Conservation (phyloP, 1,139 yeast genomes). For the Taphrina sp. region DNA sequence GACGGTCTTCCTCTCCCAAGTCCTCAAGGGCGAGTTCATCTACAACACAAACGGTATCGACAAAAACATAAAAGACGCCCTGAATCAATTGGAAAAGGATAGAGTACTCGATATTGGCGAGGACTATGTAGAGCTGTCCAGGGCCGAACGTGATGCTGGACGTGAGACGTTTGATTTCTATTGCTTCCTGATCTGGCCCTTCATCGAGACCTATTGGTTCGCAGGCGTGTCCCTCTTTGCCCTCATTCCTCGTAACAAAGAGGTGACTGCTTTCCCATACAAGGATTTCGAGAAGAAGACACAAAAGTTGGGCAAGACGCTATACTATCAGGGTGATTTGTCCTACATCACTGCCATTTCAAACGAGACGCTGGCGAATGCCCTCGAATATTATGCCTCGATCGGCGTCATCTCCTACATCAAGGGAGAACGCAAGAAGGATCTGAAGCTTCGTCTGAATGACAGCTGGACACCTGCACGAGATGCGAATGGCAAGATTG, state of each 20-base stretch:
- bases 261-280: slow-evolving; percentile 39
- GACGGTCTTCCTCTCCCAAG: slow-evolving; percentile 44
- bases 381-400: slow-evolving; percentile 44
- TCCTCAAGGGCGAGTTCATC: slow-evolving; percentile 49
- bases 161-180: slow-evolving; percentile 48
- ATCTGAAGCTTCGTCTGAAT: slow-evolving; percentile 35
- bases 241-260: slow-evolving; percentile 41
- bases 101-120: slow-evolving; percentile 41
- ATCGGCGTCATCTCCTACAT: slow-evolving; percentile 44
- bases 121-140: slow-evolving; percentile 41
- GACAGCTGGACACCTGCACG: slow-evolving; percentile 39
- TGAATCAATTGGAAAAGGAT: slow-evolving; percentile 42
- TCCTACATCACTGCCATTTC: slow-evolving; percentile 49
- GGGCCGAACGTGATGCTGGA: slow-evolving; percentile 43
- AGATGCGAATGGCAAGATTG: slow-evolving; percentile 27
- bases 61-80: slow-evolving; percentile 44
- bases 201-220: slow-evolving; percentile 50
- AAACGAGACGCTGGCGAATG: slow-evolving; percentile 47
- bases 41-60: slow-evolving; percentile 46
- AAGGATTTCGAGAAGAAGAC: slow-evolving; percentile 44
- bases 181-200: slow-evolving; percentile 50
- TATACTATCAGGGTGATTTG: slow-evolving; percentile 48
- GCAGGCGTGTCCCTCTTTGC: slow-evolving; percentile 46
- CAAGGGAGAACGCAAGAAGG: slow-evolving; percentile 37
- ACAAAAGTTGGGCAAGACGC: slow-evolving; percentile 48